Evolutionary conservation across 176 grass and related monocot genomes (phyloP).

Genomic region (Carex scoparia): DNA sequence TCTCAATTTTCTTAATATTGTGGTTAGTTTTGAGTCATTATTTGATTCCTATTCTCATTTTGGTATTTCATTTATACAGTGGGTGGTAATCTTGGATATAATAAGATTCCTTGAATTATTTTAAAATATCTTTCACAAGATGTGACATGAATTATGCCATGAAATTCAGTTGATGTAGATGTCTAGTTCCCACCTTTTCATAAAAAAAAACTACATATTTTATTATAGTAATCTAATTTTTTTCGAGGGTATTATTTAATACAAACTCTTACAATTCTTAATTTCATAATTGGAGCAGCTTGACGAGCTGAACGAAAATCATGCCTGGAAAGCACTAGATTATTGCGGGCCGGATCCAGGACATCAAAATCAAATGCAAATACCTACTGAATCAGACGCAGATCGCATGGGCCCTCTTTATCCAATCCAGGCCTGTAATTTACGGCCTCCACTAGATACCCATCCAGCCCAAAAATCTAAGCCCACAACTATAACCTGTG

Average conservation of each 20-base stretch:
- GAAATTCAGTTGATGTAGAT: not conserved
- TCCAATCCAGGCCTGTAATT: slow-evolving; percentile 29
- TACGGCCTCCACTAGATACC: not conserved
- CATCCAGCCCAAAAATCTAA: slow-evolving; percentile 36
- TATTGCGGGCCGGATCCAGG: slow-evolving; percentile 40
- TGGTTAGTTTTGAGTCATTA: no score
- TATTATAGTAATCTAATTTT: not conserved
- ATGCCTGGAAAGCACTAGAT: slow-evolving; percentile 58
- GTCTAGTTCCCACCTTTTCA: not conserved
- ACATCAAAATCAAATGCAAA: not conserved
- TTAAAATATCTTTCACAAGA: not conserved
- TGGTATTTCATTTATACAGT: not conserved
- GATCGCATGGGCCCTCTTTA: slow-evolving; percentile 53
- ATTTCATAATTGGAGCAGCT: slow-evolving; percentile 24
- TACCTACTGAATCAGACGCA: slow-evolving; percentile 34
- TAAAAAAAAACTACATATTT: not conserved
- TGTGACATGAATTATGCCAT: not conserved
- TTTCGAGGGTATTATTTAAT: not conserved
- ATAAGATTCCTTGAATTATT: not conserved
- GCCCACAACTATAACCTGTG: slow-evolving; percentile 38
- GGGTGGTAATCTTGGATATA: not conserved
- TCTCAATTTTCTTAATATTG: not conserved
- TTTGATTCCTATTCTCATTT: not conserved
- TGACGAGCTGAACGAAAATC: slow-evolving; percentile 56
- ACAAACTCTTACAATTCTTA: not conserved